Evolutionary conservation across 306 rosid species (phyloP), one percentile per base, ranked within the genome.

Genomic region (Acmispon strigosus): DNA sequence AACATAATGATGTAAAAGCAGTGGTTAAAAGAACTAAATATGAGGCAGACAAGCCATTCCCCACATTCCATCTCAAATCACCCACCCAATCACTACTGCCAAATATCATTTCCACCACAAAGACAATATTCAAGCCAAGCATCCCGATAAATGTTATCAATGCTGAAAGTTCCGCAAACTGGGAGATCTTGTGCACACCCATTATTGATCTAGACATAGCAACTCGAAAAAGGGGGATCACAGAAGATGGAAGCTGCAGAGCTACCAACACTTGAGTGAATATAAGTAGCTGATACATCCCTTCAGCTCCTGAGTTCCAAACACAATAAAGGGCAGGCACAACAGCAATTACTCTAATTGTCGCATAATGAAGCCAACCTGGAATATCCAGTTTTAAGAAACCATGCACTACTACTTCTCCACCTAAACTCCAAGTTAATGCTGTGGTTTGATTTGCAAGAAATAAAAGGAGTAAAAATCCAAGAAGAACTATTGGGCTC

Each of bases 221-320:
- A 66, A 90, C 73, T 64, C 97, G 88, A 55, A 89, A 94, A 70
- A 90, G 96, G 66, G 97, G 98, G 73, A 94, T 90, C 82, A 90
- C 88, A 45, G 92, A 89, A 51, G 98, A 86, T 45, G 98, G 98
- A 78, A 94, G 92, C 75, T 89, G 86, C 69, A 90, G 54, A 52
- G 97, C 98, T 68, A 82, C 88, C 80, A 89, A 66, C 71, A 91
- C 95, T 80, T 94, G 98, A 66, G 95, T 83, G 83, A 82, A 84
- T 72, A 94, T 76, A 47, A 94, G 95, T 69, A 94, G 79, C 56
- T 90, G 94, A 86, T 87, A 90, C 88, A 89, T 84, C 77, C 97
- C 98, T 77, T 94, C 98, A 51, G 96, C 88, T 73, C 97, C 98
- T 7, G 89, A 85, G 82, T 84, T 87, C 97, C 97, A 94, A 19